Conservation (phyloP, 768 basidiomycete species). For the Phlebiopsis flavidoalba region DNA sequence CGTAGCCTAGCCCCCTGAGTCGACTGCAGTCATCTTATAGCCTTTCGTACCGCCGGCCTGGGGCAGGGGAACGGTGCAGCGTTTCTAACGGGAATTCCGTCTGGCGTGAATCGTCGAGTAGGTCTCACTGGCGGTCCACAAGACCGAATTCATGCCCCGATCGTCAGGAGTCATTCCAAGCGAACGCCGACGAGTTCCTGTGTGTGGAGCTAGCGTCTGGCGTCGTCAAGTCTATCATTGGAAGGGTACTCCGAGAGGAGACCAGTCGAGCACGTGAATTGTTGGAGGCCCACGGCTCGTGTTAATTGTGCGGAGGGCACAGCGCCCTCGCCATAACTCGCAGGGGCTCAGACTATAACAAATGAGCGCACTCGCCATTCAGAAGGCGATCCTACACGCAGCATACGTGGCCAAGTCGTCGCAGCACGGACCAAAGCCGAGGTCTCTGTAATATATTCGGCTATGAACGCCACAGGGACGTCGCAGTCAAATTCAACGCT, state of each 20-base stretch:
- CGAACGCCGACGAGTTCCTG: neutral
- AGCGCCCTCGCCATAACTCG: too few species aligned
- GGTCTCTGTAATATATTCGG: too few species aligned
- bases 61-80: neutral
- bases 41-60: neutral
- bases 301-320: neutral
- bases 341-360: too few species aligned
- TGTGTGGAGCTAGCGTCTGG: neutral
- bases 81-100: neutral
- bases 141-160: neutral
- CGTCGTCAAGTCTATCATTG: neutral
- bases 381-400: too few species aligned
- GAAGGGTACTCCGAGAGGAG: neutral
- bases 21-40: neutral
- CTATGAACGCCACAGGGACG: neutral
- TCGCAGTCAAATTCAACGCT: neutral
- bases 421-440: too few species aligned
- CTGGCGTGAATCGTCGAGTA: neutral
- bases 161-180: neutral
- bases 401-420: too few species aligned
- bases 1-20: neutral
- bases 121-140: neutral
- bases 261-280: neutral
- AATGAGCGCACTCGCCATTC: too few species aligned
- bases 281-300: neutral